Base-by-base conservation (phyloP, 495 filamentous ascomycete species). In the Trichoderma asperelloides region DNA sequence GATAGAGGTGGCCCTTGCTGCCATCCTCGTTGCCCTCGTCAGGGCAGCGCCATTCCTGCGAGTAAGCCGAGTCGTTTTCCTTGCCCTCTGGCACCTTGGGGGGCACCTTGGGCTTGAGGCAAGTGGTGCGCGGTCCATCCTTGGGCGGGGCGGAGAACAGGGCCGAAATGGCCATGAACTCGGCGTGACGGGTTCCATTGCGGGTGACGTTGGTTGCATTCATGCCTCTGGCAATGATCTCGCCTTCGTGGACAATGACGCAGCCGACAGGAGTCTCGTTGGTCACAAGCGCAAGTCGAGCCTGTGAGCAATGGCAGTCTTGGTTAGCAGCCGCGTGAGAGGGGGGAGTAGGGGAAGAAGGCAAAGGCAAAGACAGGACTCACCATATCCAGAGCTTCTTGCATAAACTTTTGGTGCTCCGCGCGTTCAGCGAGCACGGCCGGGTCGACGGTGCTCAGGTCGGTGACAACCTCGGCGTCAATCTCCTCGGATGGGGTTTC, bases 261-360 rank as follows among this genome's bases (percentile, higher is more conserved):
- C 96, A 98, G 64, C 95, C 96, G 18, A 98, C 96, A 7, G 95
- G 96, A 2, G 96, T 97, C 79, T 98, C 95, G 68, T 92, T 89
- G 49, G 80, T 88, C 30, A 77, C 71, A n/a, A 98, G 86, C 18
- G 95, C 95, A 65, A 88, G 82, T 69, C 90, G 85, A 55, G 91
- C 93, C 89, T 96, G 62, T 23, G 39, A 7, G n/a, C 4, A n/a
- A 41, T 21, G 60, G 23, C 28, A 63, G 30, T 15, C 4, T 16
- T 43, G 8, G 39, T 16, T 21, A 30, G 39, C 18, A 21, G 47
- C 0, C 37, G 55, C 28, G 65, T 43, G 1, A 67, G 0, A 63
- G 13, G 62, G 60, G 3, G 7, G 66, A 28, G 13, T 3, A 45
- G 11, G 11, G 16, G 15, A 25, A 63, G 33, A 40, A 23, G 25